A percentile compares a stretch with the other conserved stretches of the same genome.
Conservation (phyloP, 768 basidiomycete genomes). For the Russula olivacea region DNA sequence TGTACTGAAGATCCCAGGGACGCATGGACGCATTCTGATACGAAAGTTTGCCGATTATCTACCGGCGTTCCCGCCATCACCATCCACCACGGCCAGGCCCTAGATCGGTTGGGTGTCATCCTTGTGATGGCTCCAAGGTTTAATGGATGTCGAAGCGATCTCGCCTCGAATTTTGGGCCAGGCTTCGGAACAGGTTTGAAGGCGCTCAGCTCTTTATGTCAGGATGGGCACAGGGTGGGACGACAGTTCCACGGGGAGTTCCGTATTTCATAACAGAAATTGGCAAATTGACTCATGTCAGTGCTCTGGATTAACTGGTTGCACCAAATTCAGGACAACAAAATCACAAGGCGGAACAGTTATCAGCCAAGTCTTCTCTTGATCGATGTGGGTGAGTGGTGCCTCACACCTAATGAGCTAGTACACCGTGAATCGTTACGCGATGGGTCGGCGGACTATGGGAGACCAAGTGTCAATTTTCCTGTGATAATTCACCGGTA, state of each 20-base stretch:
- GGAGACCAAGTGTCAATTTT: no score
- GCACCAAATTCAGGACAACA: not conserved
- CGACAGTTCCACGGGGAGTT: not conserved
- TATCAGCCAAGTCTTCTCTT: not conserved
- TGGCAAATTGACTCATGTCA: slow-evolving; percentile 14
- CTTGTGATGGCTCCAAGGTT: not conserved
- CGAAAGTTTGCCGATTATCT: slow-evolving; percentile 2
- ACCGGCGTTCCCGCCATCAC: slow-evolving; percentile 1
- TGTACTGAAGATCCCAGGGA: not conserved
- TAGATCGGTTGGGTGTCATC: slow-evolving; percentile 1
- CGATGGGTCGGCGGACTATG: not conserved
- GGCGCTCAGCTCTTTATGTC: not conserved
- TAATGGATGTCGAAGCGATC: not conserved
- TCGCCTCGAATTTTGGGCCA: not conserved
- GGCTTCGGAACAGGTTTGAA: not conserved
- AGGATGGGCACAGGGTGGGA: not conserved
- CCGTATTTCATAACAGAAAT: slow-evolving; percentile 1
- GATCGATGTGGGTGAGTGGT: not conserved
- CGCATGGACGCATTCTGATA: not conserved
- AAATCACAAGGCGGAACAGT: slow-evolving; percentile 5
- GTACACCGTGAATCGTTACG: not conserved
- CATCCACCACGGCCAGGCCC: not conserved
- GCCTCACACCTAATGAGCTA: not conserved
- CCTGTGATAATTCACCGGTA: no score
- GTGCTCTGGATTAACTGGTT: slow-evolving; percentile 6